A percentile compares a stretch with the other conserved stretches of the same genome.
Evolutionary conservation across 2,329 filamentous ascomycete genomes (phyloP).

Genomic region (Trichocomaceae sp.): DNA sequence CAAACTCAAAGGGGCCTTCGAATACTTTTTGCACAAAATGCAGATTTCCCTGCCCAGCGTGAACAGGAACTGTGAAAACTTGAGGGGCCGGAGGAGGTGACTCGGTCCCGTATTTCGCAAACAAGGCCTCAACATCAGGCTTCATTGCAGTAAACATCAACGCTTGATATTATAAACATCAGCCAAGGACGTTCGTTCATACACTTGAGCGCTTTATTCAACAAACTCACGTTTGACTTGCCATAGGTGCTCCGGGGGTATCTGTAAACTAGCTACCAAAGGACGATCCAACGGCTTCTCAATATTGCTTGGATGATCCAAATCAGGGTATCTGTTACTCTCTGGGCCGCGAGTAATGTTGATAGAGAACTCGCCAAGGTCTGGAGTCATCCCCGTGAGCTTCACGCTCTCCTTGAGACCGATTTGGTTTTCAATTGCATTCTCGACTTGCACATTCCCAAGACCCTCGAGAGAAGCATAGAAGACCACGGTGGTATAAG

Average conservation of each 20-base stretch:
- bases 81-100: slow-evolving; percentile 76
- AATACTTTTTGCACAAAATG: slow-evolving; percentile 91
- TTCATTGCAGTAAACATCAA: slow-evolving; percentile 60
- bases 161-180: slow-evolving; percentile 26
- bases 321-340: slow-evolving; percentile 52
- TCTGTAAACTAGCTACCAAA: slow-evolving; percentile 62
- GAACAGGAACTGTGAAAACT: slow-evolving; percentile 70
- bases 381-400: slow-evolving; percentile 61
- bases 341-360: slow-evolving; percentile 65
- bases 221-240: slow-evolving; percentile 61
- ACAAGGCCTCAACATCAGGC: slow-evolving; percentile 53
- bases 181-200: neutral
- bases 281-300: slow-evolving; percentile 70
- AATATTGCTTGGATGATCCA: slow-evolving; percentile 57
- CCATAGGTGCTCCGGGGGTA: slow-evolving; percentile 69
- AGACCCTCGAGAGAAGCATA: slow-evolving; percentile 75
- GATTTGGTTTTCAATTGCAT: slow-evolving; percentile 37
- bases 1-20: slow-evolving; percentile 82
- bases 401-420: slow-evolving; percentile 58
- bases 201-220: neutral
- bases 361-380: slow-evolving; percentile 73
- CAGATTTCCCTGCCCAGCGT: slow-evolving; percentile 58
- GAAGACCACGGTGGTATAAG: slow-evolving; percentile 74
- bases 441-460: slow-evolving; percentile 57
- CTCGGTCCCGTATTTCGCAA: slow-evolving; percentile 55